Evolutionary conservation across 192 early-diverging fungal genomes (phyloP), one percentile per base, ranked within the genome.

Genomic region (Coemansia sp.): DNA sequence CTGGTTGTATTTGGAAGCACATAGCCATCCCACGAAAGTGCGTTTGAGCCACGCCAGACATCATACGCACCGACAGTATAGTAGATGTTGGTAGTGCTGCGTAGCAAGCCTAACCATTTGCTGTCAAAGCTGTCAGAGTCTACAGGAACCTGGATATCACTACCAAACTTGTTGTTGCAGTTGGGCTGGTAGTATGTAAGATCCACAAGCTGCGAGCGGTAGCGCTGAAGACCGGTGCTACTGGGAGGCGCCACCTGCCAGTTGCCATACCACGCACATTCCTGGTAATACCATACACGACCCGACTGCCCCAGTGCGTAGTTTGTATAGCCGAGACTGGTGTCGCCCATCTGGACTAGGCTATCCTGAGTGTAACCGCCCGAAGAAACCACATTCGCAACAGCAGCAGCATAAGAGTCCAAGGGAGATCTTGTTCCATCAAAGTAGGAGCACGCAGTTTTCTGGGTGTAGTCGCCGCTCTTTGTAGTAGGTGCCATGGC

Each of bases 201-300:
- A 32, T 81, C 70, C 12, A 75, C 70, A 45, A 71, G 66, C 21
- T 59, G 48, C n/a, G 77, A 68, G 53, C 65, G 72, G 61, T 81
- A 82, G 11, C 59, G 53, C 52, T 72, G 61, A 39, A 77, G 61
- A 13, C 72, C 65, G 1, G 76, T 68, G 45, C 53, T 57, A 15
- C 49, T 66, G 0, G 76, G 68, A 1, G 74, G 58, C 38, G 76
- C 72, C 19, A 68, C 66, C 64, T 86, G 87, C 57, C 85, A 86
- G 72, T 88, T 89, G 0, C 86, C 89, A 37, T 86, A 85, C 75
- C 89, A 87, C 57, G 80, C 87, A 56, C 89, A 91, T 18, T 67
- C 76, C 54, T 89, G 89, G 58, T 85, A 91, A 40, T 76, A 79
- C 84, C 84, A 86, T 63, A 77, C 65, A 48, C 61, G 75, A 50